Percentiles rank a stretch among this genome's conserved stretches.
phyloP scores from a whole-genome alignment of 768 basidiomycete species.

The Termitomyces sp. region DNA sequence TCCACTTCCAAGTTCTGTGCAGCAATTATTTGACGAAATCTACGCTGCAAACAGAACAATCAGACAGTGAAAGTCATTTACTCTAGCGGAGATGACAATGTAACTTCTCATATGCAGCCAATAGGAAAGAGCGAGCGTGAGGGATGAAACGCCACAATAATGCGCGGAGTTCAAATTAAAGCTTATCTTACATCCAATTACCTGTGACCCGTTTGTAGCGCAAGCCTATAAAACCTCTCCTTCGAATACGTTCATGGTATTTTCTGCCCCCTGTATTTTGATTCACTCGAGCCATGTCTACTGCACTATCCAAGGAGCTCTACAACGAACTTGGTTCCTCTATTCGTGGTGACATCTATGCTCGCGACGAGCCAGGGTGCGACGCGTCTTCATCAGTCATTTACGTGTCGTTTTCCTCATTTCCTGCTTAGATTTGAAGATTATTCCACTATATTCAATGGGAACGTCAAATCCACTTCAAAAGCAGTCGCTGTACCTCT shows the following conservation, averaged over 20 bases:
- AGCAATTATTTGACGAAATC: neutral
- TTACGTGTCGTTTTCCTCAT: neutral
- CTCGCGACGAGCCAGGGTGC: constrained; percentile 38
- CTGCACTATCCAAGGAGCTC: constrained; percentile 27
- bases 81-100: neutral
- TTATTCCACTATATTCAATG: constrained; percentile 66
- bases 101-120: neutral
- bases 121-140: neutral
- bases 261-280: neutral
- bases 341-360: constrained; percentile 43
- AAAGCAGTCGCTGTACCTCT: constrained; percentile 67
- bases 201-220: neutral
- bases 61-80: too few species aligned
- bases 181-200: neutral
- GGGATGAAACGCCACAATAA: neutral
- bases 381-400: constrained; percentile 9
- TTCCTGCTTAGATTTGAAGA: constrained; percentile 35
- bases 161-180: constrained; percentile 4
- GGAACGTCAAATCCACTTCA: constrained; percentile 57
- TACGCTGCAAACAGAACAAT: neutral
- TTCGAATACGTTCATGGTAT: constrained; percentile 1
- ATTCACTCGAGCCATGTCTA: constrained; percentile 1
- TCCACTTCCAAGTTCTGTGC: neutral
- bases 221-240: neutral
- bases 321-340: constrained; percentile 39